Evolutionary conservation across 345 rosid genomes (phyloP), one percentile per base, ranked within the genome.

Genomic region (Lepidium sativum): DNA sequence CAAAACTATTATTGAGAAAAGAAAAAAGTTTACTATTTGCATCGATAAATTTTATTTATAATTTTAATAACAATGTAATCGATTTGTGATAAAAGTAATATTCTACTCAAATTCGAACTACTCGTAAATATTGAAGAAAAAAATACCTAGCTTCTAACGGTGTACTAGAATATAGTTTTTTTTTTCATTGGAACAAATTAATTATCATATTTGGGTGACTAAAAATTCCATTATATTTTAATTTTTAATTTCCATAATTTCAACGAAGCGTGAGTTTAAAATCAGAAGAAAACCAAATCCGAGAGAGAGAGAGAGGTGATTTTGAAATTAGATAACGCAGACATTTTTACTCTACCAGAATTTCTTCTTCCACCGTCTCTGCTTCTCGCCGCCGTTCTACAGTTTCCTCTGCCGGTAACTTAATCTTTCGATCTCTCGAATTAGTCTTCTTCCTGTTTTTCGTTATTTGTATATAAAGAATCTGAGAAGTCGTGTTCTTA

Each of bases 251-350:
- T 27, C 41, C 34, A 39, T 14, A 33, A 43, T 45, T 60, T 60
- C 29, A 51, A 51, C 27, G 45, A 60, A 29, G 53, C 54, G 32
- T 41, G 38, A 60, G 52, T 61, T 29, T 13, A 54, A 39, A 58
- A 48, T 16, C 49, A 34, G 17, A 20, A 25, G 2, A 47, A 23
- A 55, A 35, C 3, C 64, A 23, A 67, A 43, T 45, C 47, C 18
- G 17, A 47, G 49, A 15, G 10, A 12, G 32, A 63, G 35, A 56
- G 48, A 5, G 41, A 56, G 33, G 34, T 34, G 74, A 54, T 53
- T 70, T 70, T 70, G 63, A 70, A 53, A 62, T 64, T 42, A 62
- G 67, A 69, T 60, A 44, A 67, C 64, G 54, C 45, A 2, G 48
- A 44, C 31, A 8, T 52, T 13, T 59, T 40, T 4, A 45, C 63